Base-by-base conservation (phyloP, 139 green algal species). In the Zygnema cylindricum region DNA sequence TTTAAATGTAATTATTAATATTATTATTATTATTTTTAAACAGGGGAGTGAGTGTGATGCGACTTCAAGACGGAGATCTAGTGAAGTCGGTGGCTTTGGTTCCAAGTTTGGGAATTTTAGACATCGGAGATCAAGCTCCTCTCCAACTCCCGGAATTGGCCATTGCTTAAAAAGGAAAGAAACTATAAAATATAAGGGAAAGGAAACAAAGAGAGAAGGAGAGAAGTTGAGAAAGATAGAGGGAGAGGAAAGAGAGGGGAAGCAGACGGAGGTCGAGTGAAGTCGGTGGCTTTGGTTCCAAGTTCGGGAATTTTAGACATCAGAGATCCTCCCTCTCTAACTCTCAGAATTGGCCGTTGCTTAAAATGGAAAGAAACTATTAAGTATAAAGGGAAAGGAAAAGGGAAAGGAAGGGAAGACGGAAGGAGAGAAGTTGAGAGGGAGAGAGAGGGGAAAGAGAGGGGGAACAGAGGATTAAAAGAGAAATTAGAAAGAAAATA, bases 1-100 rank as follows among this genome's bases (percentile, higher is more conserved):
- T n/a, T n/a, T n/a, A n/a, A n/a, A n/a, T n/a, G n/a, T n/a, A n/a
- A n/a, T n/a, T n/a, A n/a, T n/a, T n/a, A n/a, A n/a, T n/a, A n/a
- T n/a, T n/a, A n/a, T 30, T 73, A 73, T 73, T 39, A 73, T 39
- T 57, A 49, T 57, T 3, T 16, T 16, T 79, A 25, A 25, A 16
- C 71, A 79, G 49, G 49, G 71, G 71, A 16, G 71, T 79, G 71
- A 43, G 11, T 25, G 16, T 79, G 11, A 79, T 79, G 71, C 38
- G 71, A 16, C 38, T 79, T 16, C 39, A 43, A 79, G 71, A 79
- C 39, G 71, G 71, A 16, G 71, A 79, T 16, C 38, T 43, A 7
- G 71, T 79, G 71, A 79, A 79, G 39, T 57, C 71, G 71, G 71
- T 79, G 7, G 3, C 71, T 49, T 57, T 79, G 11, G 71, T 79